Evolutionary conservation across 192 early-diverging fungal species (phyloP).

Genomic region (Rhizophagus sp.): DNA sequence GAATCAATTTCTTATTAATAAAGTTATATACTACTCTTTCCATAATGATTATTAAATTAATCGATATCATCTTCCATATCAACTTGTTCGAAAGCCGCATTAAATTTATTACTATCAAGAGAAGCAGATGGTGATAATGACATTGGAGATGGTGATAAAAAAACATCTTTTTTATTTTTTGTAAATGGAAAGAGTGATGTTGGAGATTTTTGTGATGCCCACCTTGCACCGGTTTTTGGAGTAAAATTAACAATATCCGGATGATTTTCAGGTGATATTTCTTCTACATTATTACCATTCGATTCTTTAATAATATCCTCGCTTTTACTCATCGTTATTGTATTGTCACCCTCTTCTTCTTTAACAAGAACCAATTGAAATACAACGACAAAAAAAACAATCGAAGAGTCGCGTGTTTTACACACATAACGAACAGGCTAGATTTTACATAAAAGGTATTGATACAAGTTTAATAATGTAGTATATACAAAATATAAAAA

Average conservation of each 20-base stretch:
- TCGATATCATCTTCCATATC: neutral
- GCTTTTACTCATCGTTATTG: neutral
- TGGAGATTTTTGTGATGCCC: constrained; percentile 16
- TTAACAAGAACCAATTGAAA: constrained; percentile 49
- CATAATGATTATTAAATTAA: neutral
- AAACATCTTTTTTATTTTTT: neutral
- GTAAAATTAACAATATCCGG: neutral
- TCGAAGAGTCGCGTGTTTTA: constrained; percentile 60
- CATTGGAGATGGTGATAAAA: neutral
- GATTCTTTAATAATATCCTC: neutral
- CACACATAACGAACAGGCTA: constrained; percentile 75
- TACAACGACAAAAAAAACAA: constrained; percentile 70
- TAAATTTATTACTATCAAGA: neutral
- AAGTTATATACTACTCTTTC: too few species aligned
- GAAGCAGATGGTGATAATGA: neutral
- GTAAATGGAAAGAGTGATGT: neutral
- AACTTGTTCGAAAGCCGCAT: neutral
- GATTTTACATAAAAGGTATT: constrained; percentile 47
- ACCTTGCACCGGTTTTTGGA: constrained; percentile 4
- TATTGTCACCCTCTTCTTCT: constrained; percentile 24
- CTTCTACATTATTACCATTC: neutral
- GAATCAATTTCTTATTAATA: too few species aligned
- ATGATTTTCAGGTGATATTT: neutral
- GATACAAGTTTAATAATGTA: constrained; percentile 5
- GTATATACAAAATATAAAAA: constrained; percentile 26